These are phyloP conservation scores for Tolypocladium sp. DNA, from an alignment of 2,329 filamentous ascomycete species.

Conservation along the genomic window DNA sequence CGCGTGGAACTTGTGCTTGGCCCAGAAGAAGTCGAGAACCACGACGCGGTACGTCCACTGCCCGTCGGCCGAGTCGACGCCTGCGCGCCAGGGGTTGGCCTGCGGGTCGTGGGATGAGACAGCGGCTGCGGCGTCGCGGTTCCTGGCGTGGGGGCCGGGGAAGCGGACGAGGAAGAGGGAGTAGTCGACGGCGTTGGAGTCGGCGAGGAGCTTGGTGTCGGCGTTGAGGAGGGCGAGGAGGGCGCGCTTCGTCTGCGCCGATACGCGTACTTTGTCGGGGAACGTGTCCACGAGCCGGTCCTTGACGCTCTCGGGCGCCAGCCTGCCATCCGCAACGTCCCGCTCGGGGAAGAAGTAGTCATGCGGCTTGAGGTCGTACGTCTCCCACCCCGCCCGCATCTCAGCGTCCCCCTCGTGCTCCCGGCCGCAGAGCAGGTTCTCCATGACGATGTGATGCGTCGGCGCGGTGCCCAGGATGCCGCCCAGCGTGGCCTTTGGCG, in stretches of 20 bases:
- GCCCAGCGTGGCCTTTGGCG: constrained; percentile 47
- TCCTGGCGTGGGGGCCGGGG: constrained; percentile 5
- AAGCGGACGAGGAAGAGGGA: constrained; percentile 60
- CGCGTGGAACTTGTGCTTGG: constrained; percentile 60
- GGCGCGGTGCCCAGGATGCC: constrained; percentile 51
- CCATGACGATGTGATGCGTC: constrained; percentile 69
- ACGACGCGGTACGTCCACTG: constrained; percentile 60
- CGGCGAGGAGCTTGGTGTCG: constrained; percentile 55
- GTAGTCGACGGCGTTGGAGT: constrained; percentile 63
- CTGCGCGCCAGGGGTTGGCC: constrained; percentile 44
- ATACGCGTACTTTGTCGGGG: constrained; percentile 53
- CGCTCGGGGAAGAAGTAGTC: constrained; percentile 70
- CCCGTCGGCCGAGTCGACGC: constrained; percentile 50
- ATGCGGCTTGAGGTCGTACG: constrained; percentile 65
- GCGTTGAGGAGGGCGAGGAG: constrained; percentile 45
- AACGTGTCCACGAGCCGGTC: constrained; percentile 59
- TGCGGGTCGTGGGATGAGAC: constrained; percentile 10
- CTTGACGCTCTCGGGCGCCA: constrained; percentile 57
- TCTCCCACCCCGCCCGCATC: constrained; percentile 45
- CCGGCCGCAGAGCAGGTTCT: constrained; percentile 60
- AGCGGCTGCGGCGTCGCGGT: neutral
- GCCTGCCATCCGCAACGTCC: constrained; percentile 54
- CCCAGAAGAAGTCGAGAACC: constrained; percentile 71
- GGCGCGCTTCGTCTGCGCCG: constrained; percentile 41
- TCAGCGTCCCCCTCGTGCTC: constrained; percentile 29